phyloP scores from a whole-genome alignment of 2,329 filamentous ascomycete genomes.

The Alternaria panax region DNA sequence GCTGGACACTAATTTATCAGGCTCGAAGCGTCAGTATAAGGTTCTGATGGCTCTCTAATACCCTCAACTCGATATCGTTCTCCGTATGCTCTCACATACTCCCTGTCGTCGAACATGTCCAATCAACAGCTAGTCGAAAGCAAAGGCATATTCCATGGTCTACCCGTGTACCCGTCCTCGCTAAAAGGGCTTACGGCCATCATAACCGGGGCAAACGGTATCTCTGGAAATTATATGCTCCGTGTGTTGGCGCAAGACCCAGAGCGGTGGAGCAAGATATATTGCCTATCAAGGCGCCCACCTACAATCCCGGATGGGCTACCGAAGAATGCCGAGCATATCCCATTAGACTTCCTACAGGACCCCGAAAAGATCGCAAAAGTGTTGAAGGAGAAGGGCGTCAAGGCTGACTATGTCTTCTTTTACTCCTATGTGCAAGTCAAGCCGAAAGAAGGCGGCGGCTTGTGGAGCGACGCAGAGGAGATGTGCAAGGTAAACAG shows the following conservation, averaged over 20 bases:
- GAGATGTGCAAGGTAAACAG: constrained; percentile 59
- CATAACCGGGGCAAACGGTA: constrained; percentile 63
- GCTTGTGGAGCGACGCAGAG: constrained; percentile 60
- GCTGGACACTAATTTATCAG: background rate
- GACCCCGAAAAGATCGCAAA: constrained; percentile 48
- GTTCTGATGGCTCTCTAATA: background rate
- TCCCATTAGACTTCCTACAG: constrained; percentile 53
- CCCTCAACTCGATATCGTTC: background rate
- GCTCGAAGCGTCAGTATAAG: background rate
- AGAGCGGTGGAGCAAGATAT: constrained; percentile 61
- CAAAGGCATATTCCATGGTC: constrained; percentile 59
- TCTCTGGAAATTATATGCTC: constrained; percentile 61
- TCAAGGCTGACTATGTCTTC: constrained; percentile 57
- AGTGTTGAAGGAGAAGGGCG: constrained; percentile 43
- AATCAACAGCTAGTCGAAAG: constrained; percentile 35
- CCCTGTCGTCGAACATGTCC: constrained; percentile 21
- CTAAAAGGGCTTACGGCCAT: constrained; percentile 59
- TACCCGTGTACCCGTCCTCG: constrained; percentile 55
- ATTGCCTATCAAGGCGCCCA: constrained; percentile 57
- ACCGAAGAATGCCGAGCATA: constrained; percentile 52
- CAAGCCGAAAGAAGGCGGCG: constrained; percentile 53
- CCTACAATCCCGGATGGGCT: constrained; percentile 50
- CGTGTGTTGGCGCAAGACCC: constrained; percentile 57
- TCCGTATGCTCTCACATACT: background rate
- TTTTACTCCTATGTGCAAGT: constrained; percentile 65